Evolutionary conservation across 2,329 filamentous ascomycete genomes (phyloP), one percentile per base, ranked within the genome.

Genomic region (Achaetomium macrosporum): DNA sequence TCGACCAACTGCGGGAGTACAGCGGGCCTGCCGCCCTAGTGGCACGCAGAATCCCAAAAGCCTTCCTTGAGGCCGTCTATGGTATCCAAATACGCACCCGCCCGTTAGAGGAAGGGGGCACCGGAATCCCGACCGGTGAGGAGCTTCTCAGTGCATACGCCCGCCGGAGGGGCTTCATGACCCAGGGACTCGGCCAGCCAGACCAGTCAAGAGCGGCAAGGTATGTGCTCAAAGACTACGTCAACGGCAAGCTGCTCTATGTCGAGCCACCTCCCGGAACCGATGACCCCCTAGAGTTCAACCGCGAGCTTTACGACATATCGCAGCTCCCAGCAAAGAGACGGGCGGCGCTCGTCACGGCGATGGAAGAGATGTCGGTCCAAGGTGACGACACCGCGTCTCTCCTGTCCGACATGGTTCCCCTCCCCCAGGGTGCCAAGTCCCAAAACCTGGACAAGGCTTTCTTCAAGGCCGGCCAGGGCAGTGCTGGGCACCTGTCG

Each of bases 1-100:
- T 99, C 63, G 93, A 99, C 68, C 93, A 99, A 71, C 79, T 97
- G 62, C 83, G 93, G 57, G 93, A 99, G 67, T 95, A 87, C 73
- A 91, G 84, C 3, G 93, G 93, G 1, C 93, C 93, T 0, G 85
- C 86, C 16, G 84, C 83, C 0, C 79, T 99, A 3, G 87, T 99
- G 29, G 84, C 91, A 1, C 81, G 87, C 54, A 82, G 93, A 48
- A 90, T 99, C 50, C 95, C 93, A 1, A 84, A 93, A 66, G 73
- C 80, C 8, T 97, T 96, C 73, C 74, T 99, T 5, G 93, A 99
- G 69, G 90, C 90, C 30, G 76, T 96, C 3, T 99, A 99, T 69
- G 93, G 93, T 48, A 91, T 99, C 72, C 87, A 86, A 64, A 96
- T 99, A 61, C 73, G 81, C 54, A 90, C 81, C 0, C 80, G 90